A percentile compares a stretch with the other conserved stretches of the same genome.
Conservation (phyloP, 2,329 filamentous ascomycete species). For the Orbilia ellipsospora region DNA sequence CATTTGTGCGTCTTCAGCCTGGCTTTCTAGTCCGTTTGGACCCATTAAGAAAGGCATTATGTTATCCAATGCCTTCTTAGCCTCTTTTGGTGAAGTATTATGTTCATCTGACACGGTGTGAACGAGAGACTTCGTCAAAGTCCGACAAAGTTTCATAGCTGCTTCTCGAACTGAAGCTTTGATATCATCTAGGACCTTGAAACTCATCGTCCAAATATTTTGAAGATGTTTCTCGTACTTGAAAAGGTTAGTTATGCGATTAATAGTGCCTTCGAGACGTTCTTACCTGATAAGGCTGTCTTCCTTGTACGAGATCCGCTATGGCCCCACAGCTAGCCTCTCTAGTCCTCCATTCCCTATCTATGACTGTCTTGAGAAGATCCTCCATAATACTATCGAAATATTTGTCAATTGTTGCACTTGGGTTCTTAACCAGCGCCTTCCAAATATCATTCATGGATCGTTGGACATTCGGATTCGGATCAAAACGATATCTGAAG, state of each 20-base stretch:
- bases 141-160: constrained; percentile 83
- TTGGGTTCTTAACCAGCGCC: constrained; percentile 88
- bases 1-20: constrained; percentile 84
- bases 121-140: constrained; percentile 84
- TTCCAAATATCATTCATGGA: constrained; percentile 99
- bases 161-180: constrained; percentile 87
- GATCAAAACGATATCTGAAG: constrained; percentile 93
- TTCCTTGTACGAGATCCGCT: constrained; percentile 84
- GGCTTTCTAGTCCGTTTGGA: constrained; percentile 86
- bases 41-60: constrained; percentile 92
- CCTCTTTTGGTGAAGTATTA: constrained; percentile 57
- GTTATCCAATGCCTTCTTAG: constrained; percentile 74
- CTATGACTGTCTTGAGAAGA: constrained; percentile 83
- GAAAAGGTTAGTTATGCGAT: constrained; percentile 48
- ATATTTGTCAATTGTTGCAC: constrained; percentile 78
- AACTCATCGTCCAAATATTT: constrained; percentile 83
- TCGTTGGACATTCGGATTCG: constrained; percentile 88
- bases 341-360: constrained; percentile 91
- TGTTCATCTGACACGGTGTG: constrained; percentile 64
- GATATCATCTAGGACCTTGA: constrained; percentile 95
- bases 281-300: constrained; percentile 62
- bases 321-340: constrained; percentile 93
- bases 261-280: constrained; percentile 62
- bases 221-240: constrained; percentile 86
- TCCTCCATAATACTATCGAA: constrained; percentile 92